phyloP scores from a whole-genome alignment of 2,329 filamentous ascomycete species.

The Aspergillus ruber region DNA sequence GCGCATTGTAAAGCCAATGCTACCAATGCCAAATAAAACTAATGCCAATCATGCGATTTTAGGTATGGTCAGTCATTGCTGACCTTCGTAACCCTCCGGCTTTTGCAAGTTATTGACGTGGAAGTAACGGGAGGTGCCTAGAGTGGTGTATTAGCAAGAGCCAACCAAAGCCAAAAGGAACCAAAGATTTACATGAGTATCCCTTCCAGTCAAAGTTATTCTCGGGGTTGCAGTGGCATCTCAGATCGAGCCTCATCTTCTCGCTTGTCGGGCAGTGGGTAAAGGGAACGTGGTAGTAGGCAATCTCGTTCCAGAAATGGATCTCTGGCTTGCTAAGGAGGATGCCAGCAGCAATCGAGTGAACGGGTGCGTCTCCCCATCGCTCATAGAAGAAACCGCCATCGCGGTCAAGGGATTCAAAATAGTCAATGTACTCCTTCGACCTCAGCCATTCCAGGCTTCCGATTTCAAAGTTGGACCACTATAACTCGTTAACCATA shows the following conservation, averaged over 20 bases:
- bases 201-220: constrained; percentile 99
- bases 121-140: constrained; percentile 80
- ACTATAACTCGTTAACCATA: constrained; percentile 47
- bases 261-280: constrained; percentile 95
- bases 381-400: constrained; percentile 99
- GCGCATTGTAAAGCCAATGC: constrained; percentile 8
- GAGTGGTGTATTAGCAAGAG: not conserved
- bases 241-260: constrained; percentile 72
- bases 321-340: constrained; percentile 88
- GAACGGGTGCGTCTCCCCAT: constrained; percentile 95
- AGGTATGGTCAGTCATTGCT: constrained; percentile 42
- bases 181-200: constrained; percentile 71
- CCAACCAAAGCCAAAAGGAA: not conserved
- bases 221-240: constrained; percentile 89
- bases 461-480: constrained; percentile 98
- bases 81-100: constrained; percentile 75
- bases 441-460: constrained; percentile 90
- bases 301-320: constrained; percentile 99
- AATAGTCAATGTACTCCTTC: constrained; percentile 83
- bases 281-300: constrained; percentile 96
- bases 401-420: constrained; percentile 77
- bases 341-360: constrained; percentile 88
- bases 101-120: constrained; percentile 74
- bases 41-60: too few species aligned
- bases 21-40: constrained; percentile 1